Percentiles rank a stretch among this genome's conserved stretches.
These are phyloP conservation scores for Pelagophyceae sp. DNA, from an alignment of 352 stramenopile genomes.

Conservation along the genomic window DNA sequence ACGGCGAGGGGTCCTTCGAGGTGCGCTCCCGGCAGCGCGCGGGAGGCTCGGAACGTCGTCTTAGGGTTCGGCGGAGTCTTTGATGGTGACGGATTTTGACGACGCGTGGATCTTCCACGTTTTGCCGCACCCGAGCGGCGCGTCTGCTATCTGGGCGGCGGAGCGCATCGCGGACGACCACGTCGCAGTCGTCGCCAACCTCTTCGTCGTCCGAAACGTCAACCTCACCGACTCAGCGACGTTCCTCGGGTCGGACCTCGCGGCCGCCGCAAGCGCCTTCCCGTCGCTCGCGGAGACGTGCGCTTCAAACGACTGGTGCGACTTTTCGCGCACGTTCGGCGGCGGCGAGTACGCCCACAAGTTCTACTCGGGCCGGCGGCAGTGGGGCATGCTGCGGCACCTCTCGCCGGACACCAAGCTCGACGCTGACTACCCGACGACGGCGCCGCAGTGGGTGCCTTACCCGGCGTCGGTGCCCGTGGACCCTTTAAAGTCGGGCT, in stretches of 20 bases:
- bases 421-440: constrained; percentile 24
- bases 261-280: constrained; percentile 45
- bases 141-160: constrained; percentile 79
- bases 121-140: constrained; percentile 76
- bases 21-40: constrained; percentile 41
- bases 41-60: too few species aligned
- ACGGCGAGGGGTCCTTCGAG: constrained; percentile 59
- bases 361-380: constrained; percentile 48
- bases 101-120: constrained; percentile 93
- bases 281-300: constrained; percentile 67
- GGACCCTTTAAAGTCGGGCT: too few species aligned
- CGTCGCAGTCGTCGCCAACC: constrained; percentile 78
- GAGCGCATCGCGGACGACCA: constrained; percentile 76
- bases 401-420: constrained; percentile 24
- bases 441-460: constrained; percentile 29
- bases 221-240: constrained; percentile 50
- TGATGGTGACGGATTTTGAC: constrained; percentile 73
- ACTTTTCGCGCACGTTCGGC: constrained; percentile 75
- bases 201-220: constrained; percentile 83
- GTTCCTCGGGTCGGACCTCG: constrained; percentile 70
- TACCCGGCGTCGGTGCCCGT: constrained; percentile 57
- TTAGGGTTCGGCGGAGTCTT: constrained; percentile 66
- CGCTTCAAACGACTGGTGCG: constrained; percentile 63
- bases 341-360: constrained; percentile 45
- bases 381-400: constrained; percentile 66